Evolutionary conservation across 1,284 basidiomycete genomes (phyloP), one percentile per base, ranked within the genome.

Genomic region (Nidula niveotomentosa): DNA sequence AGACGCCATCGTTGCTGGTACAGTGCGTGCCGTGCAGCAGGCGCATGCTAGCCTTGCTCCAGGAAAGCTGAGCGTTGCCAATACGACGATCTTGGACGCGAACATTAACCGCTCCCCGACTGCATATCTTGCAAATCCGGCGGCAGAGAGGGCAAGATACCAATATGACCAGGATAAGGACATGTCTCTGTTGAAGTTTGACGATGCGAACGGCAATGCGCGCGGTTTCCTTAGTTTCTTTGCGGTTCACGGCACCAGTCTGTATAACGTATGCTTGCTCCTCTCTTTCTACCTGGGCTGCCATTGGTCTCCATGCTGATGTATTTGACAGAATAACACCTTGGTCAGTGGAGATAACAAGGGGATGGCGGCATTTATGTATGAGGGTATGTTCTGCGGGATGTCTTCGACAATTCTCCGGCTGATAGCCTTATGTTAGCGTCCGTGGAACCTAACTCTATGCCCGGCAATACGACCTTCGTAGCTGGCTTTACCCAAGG

Each of bases 351-450:
- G 78, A 4, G 90, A 91, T 68, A 91, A 91, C 72, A 92, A 92
- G 66, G 90, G 90, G 23, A 90, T 92, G 86, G 88, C 90, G 4
- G 89, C 89, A 8, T 86, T 82, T 66, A 65, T 91, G 12, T 91
- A 90, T 58, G 90, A 91, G 75, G 71, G 86, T 86, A 57, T 48
- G 76, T 58, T 33, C 34, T 55, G 9, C 49, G 49, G 7, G 23
- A 15, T 35, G 34, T 23, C 35, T 36, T 13, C 18, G 5, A 39
- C 33, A 6, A 45, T 43, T 48, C 15, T 36, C 56, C 35, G 52
- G 18, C 10, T 53, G 47, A 49, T 46, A 51, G 50, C 55, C 48
- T 47, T 45, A 6, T 9, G 23, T 39, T 58, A 89, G 85, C 83
- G 33, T 78, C 74, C 55, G 75, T 84, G 1, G 86, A 91, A 62